Evolutionary conservation across 176 grass and related monocot species (phyloP).

Genomic region (Pontederia paniculata): DNA sequence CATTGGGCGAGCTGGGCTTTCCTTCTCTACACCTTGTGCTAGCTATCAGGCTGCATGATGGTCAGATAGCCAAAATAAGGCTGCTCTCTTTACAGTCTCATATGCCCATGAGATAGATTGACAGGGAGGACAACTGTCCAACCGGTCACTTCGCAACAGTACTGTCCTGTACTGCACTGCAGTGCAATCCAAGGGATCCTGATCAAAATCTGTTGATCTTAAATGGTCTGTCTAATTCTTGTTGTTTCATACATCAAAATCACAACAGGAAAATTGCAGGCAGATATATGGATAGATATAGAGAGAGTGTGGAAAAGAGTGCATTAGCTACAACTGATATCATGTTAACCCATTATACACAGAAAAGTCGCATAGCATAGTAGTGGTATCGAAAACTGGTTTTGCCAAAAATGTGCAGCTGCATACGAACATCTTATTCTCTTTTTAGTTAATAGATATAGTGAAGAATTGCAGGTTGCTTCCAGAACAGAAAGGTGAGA

Average conservation of each 20-base stretch:
- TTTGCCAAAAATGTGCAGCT: conserved; percentile 15
- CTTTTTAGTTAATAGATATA: neutral
- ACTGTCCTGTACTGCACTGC: conserved; percentile 25
- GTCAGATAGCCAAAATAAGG: conserved; percentile 31
- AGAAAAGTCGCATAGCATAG: neutral
- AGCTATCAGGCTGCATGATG: conserved; percentile 22
- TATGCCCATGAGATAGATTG: conserved; percentile 27
- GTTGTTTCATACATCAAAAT: neutral
- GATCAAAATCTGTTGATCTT: conserved; percentile 4
- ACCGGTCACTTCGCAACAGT: conserved; percentile 41
- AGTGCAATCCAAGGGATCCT: conserved; percentile 13
- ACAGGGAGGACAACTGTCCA: conserved; percentile 36
- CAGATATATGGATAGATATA: too few relatives aligned
- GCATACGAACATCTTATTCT: conserved; percentile 5
- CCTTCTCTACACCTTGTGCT: neutral
- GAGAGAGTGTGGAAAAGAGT: too few relatives aligned
- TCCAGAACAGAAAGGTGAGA: conserved; percentile 26
- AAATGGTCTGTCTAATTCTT: neutral
- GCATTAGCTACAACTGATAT: too few relatives aligned
- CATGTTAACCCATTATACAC: neutral
- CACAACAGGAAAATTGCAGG: neutral
- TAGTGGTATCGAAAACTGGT: neutral
- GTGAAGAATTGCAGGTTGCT: conserved; percentile 17
- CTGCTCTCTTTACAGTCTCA: conserved; percentile 30
- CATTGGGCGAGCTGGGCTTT: conserved; percentile 22